Conservation (phyloP, 495 filamentous ascomycete genomes). For the Penicillium dipodomyicola region DNA sequence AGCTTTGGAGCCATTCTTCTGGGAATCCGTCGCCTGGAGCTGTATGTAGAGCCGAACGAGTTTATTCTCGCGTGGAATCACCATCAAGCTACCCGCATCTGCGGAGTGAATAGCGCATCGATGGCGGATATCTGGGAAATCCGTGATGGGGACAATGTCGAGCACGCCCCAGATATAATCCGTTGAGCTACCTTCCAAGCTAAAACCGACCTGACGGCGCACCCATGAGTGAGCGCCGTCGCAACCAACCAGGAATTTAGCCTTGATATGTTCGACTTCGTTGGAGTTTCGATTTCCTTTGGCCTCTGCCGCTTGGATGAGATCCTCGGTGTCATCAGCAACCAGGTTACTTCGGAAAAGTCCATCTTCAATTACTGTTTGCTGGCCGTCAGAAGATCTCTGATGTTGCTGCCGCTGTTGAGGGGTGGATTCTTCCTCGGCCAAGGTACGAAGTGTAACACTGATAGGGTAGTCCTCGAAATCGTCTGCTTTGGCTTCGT, state of each 20-base stretch:
- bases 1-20: constrained; percentile 23
- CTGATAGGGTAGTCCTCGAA: constrained; percentile 51
- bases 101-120: constrained; percentile 62
- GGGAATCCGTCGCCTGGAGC: constrained; percentile 48
- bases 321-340: constrained; percentile 56
- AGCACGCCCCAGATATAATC: constrained; percentile 62
- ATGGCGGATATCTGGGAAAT: constrained; percentile 65
- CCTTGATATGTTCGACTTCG: constrained; percentile 41
- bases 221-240: constrained; percentile 65
- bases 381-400: constrained; percentile 4
- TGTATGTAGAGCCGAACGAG: constrained; percentile 69
- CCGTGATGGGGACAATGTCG: constrained; percentile 60
- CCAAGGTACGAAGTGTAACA: constrained; percentile 45
- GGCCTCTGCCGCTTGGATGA: constrained; percentile 37
- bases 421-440: constrained; percentile 43
- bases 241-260: constrained; percentile 63
- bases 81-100: constrained; percentile 57
- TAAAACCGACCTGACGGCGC: constrained; percentile 49
- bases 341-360: constrained; percentile 56
- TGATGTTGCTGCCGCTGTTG: constrained; percentile 15
- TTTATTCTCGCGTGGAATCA: constrained; percentile 65
- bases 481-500: constrained; percentile 42
- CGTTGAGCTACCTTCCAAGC: constrained; percentile 56
- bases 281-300: constrained; percentile 22
- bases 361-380: constrained; percentile 42